Percentiles rank a stretch among this genome's conserved stretches.
These are phyloP conservation scores for Teunomyces aglyptinius DNA, from an alignment of 805 yeast species.

Conservation along the genomic window DNA sequence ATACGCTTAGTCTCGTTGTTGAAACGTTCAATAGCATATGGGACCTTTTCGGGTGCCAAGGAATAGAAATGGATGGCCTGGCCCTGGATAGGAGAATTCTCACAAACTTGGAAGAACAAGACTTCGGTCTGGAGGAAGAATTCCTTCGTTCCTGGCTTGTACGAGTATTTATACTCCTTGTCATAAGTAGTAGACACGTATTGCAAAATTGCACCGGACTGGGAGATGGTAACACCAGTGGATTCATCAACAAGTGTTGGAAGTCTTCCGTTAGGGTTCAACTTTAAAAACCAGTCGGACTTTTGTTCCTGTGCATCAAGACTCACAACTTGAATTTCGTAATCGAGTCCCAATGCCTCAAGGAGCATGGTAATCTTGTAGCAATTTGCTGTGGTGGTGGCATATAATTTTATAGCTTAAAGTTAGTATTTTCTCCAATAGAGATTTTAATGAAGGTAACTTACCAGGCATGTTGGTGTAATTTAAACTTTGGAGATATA, in stretches of 20 bases:
- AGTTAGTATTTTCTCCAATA: background rate
- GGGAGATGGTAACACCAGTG: conserved; percentile 50
- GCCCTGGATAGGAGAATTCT: conserved; percentile 63
- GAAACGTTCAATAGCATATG: conserved; percentile 54
- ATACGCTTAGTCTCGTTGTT: conserved; percentile 51
- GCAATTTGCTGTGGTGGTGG: conserved; percentile 46
- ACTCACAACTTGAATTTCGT: conserved; percentile 41
- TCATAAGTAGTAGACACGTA: conserved; percentile 63
- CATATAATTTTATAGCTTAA: conserved; percentile 22
- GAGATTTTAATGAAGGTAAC: too few relatives aligned
- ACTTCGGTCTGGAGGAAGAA: conserved; percentile 56
- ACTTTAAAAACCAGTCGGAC: conserved; percentile 52
- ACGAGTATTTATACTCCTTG: conserved; percentile 46
- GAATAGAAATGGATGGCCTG: conserved; percentile 50
- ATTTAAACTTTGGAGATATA: too few relatives aligned
- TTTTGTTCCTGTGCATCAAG: conserved; percentile 46
- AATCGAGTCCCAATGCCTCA: conserved; percentile 43
- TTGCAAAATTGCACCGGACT: conserved; percentile 60
- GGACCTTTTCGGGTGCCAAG: conserved; percentile 50
- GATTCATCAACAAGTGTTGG: conserved; percentile 49
- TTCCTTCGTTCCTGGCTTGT: conserved; percentile 28
- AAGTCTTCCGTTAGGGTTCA: conserved; percentile 64
- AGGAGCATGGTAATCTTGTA: conserved; percentile 39
- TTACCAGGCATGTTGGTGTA: too few relatives aligned
- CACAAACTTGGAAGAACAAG: conserved; percentile 54